phyloP scores from a whole-genome alignment of 345 rosid species.

The Xanthoceras sorbifolium region DNA sequence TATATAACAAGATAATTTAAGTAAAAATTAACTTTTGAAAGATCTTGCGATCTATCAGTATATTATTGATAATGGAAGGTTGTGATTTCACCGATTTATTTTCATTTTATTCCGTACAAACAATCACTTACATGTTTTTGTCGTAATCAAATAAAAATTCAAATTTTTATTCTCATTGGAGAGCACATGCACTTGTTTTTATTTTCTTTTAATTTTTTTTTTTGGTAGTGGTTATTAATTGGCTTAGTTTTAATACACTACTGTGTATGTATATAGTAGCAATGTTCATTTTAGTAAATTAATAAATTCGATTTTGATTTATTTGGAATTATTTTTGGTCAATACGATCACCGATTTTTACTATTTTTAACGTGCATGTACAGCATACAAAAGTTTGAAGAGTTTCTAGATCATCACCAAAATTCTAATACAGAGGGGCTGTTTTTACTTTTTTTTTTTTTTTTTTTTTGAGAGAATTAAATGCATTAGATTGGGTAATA shows the following conservation, averaged over 20 bases:
- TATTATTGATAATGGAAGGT: not conserved
- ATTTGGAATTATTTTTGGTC: not conserved
- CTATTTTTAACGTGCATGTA: not conserved
- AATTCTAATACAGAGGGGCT: no score
- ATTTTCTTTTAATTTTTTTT: no score
- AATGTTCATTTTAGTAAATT: not conserved
- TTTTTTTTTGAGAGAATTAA: constrained; percentile 2
- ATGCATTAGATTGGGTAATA: not conserved
- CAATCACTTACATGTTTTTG: no score
- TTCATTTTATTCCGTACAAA: no score
- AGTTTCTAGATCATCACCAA: not conserved
- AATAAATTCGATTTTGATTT: not conserved
- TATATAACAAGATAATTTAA: not conserved
- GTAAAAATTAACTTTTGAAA: not conserved
- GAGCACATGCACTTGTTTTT: no score
- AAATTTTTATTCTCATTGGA: no score
- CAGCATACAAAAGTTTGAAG: not conserved
- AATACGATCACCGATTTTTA: not conserved
- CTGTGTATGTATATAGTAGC: no score
- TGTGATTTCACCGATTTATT: not conserved
- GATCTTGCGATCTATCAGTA: not conserved
- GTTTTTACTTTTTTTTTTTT: no score
- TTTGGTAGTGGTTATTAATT: no score
- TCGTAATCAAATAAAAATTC: no score
- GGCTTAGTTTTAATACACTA: no score